A percentile compares a stretch with the other conserved stretches of the same genome.
These are phyloP conservation scores for grape (Vitis vinifera) DNA, from an alignment of 164 flowering plant genomes.

Conservation along the genomic window DNA sequence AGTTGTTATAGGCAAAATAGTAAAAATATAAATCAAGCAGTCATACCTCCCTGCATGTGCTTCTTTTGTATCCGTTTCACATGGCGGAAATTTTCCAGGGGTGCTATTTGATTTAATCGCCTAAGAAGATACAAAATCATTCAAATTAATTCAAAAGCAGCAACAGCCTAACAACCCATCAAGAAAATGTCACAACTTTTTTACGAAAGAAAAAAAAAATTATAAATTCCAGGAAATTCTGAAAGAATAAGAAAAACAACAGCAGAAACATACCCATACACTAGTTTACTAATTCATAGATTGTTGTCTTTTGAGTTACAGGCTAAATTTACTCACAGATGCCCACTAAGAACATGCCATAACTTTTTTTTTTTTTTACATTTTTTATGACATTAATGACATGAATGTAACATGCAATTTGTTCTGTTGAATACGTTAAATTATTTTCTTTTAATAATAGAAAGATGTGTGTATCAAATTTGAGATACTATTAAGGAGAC, in stretches of 20 bases:
- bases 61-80: conserved; percentile 71
- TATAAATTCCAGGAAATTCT: not conserved
- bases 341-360: too few species aligned
- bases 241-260: not conserved
- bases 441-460: too few species aligned
- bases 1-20: not conserved
- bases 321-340: too few species aligned
- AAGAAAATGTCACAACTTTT: not conserved
- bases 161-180: not conserved
- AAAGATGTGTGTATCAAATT: too few species aligned
- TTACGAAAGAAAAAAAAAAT: not conserved
- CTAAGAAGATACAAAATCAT: conserved; percentile 26
- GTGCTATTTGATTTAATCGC: conserved; percentile 65
- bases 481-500: too few species aligned
- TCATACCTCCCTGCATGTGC: conserved; percentile 37
- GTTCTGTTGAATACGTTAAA: too few species aligned
- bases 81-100: conserved; percentile 76
- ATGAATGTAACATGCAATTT: too few species aligned
- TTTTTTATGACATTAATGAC: too few species aligned
- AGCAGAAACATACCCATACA: too few species aligned
- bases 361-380: too few species aligned
- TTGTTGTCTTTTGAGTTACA: too few species aligned
- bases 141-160: conserved; percentile 6
- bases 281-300: too few species aligned
- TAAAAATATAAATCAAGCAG: not conserved